A percentile compares a stretch with the other conserved stretches of the same genome.
Conservation (phyloP, 2,329 filamentous ascomycete genomes). For the Neonectria ditissima region DNA sequence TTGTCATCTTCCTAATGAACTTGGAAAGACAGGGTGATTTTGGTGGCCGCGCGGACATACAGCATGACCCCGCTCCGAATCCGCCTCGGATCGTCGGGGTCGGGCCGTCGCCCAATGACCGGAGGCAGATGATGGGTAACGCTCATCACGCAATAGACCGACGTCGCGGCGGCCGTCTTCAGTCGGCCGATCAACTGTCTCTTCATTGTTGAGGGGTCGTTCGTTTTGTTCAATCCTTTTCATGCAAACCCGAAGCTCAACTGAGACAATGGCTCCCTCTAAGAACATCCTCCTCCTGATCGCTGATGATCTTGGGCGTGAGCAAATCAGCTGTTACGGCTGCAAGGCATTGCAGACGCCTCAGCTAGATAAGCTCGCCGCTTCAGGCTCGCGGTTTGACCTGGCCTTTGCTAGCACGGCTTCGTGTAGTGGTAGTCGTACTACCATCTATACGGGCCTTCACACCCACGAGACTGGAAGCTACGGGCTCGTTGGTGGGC, state of each 20-base stretch:
- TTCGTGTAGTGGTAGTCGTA: slow-evolving; percentile 60
- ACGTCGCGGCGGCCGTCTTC: background rate
- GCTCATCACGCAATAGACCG: slow-evolving; percentile 32
- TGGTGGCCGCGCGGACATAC: slow-evolving; percentile 18
- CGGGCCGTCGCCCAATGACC: slow-evolving; percentile 35
- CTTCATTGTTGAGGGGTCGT: background rate
- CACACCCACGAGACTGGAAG: slow-evolving; percentile 61
- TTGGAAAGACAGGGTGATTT: background rate
- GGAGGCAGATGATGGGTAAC: slow-evolving; percentile 12
- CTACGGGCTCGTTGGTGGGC: slow-evolving; percentile 55
- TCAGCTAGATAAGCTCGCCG: slow-evolving; percentile 27
- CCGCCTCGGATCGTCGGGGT: slow-evolving; percentile 31
- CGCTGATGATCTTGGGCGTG: slow-evolving; percentile 23
- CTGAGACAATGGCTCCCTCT: slow-evolving; percentile 16
- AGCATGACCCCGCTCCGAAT: slow-evolving; percentile 15
- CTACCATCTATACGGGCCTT: slow-evolving; percentile 61
- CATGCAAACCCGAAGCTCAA: background rate
- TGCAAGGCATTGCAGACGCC: slow-evolving; percentile 27
- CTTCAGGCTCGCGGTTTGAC: slow-evolving; percentile 28
- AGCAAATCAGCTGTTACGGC: slow-evolving; percentile 29
- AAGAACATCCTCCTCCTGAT: slow-evolving; percentile 28
- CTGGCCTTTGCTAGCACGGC: slow-evolving; percentile 56
- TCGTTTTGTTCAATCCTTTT: background rate
- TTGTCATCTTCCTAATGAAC: background rate
- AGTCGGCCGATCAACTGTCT: background rate